Evolutionary conservation across 805 yeast genomes (phyloP).

Genomic region (Metschnikowia matae): DNA sequence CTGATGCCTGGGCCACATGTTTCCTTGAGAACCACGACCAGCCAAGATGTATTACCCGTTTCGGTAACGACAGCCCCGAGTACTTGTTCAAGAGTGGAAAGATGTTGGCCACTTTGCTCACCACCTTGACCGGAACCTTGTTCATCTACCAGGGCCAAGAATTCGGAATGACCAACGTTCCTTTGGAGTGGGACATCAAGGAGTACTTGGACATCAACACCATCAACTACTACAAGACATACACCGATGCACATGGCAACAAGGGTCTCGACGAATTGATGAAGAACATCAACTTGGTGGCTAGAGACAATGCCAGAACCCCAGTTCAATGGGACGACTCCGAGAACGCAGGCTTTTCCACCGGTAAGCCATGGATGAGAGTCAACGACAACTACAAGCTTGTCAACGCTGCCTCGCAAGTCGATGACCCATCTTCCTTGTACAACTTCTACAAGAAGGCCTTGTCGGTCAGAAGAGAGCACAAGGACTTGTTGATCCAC

Average conservation of each 20-base stretch:
- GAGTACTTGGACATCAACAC: slow-evolving; percentile 52
- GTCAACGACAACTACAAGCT: slow-evolving; percentile 47
- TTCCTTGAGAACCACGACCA: slow-evolving; percentile 60
- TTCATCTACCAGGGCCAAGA: slow-evolving; percentile 62
- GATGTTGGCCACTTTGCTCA: slow-evolving; percentile 43
- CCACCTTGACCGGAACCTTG: slow-evolving; percentile 50
- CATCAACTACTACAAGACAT: slow-evolving; percentile 37
- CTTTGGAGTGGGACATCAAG: slow-evolving; percentile 42
- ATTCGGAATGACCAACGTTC: slow-evolving; percentile 50
- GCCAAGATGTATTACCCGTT: slow-evolving; percentile 50
- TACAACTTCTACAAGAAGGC: slow-evolving; percentile 44
- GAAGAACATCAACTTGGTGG: slow-evolving; percentile 33
- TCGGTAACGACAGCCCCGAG: slow-evolving; percentile 37
- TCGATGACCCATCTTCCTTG: slow-evolving; percentile 43
- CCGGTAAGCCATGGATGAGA: slow-evolving; percentile 50
- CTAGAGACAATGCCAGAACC: slow-evolving; percentile 53
- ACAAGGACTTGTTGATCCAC: slow-evolving; percentile 42
- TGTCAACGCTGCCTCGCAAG: slow-evolving; percentile 46
- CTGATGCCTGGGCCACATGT: slow-evolving; percentile 56
- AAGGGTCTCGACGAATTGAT: slow-evolving; percentile 22
- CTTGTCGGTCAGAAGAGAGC: slow-evolving; percentile 39
- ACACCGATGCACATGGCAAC: slow-evolving; percentile 23
- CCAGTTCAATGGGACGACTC: slow-evolving; percentile 54
- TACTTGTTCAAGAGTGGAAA: slow-evolving; percentile 42
- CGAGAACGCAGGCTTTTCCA: slow-evolving; percentile 45